These are phyloP conservation scores for Furcasterigmium furcatum DNA, from an alignment of 2,329 filamentous ascomycete genomes.

Conservation along the genomic window DNA sequence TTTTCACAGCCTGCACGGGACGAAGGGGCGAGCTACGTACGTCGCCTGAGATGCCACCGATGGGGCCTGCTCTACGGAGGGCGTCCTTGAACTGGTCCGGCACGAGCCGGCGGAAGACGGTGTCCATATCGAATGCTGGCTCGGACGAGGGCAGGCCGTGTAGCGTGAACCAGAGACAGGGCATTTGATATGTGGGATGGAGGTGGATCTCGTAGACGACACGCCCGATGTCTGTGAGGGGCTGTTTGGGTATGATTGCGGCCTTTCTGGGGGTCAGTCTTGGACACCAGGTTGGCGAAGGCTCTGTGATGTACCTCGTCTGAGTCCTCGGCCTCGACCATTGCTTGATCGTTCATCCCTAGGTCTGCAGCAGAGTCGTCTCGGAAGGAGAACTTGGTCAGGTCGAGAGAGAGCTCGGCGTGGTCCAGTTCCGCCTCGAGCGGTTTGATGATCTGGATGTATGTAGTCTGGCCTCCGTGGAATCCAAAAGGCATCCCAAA, in stretches of 20 bases:
- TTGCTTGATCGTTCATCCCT: constrained; percentile 34
- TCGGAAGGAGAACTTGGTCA: constrained; percentile 43
- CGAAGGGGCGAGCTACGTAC: constrained; percentile 57
- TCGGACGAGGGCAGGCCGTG: constrained; percentile 54
- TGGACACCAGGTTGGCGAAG: neutral
- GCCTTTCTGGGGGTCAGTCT: constrained; percentile 26
- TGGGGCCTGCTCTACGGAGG: constrained; percentile 58
- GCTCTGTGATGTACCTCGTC: constrained; percentile 40
- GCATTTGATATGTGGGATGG: constrained; percentile 71
- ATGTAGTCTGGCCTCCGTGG: constrained; percentile 45
- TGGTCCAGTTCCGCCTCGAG: constrained; percentile 41
- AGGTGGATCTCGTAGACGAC: constrained; percentile 73
- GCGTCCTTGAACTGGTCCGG: constrained; percentile 60
- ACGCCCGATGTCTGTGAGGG: constrained; percentile 33
- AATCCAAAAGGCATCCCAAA: constrained; percentile 40
- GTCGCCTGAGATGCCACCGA: constrained; percentile 73
- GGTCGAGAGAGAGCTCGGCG: constrained; percentile 39
- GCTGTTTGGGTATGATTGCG: constrained; percentile 28
- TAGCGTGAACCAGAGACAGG: constrained; percentile 73
- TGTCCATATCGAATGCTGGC: constrained; percentile 59
- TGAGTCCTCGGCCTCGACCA: constrained; percentile 47
- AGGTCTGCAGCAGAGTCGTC: constrained; percentile 14
- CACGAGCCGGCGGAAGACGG: constrained; percentile 68
- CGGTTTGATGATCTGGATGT: constrained; percentile 53
- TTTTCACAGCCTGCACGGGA: constrained; percentile 19